Percentiles rank a stretch among this genome's conserved stretches.
phyloP scores from a whole-genome alignment of 257 asterid genomes.

The Lavandula angustifolia region DNA sequence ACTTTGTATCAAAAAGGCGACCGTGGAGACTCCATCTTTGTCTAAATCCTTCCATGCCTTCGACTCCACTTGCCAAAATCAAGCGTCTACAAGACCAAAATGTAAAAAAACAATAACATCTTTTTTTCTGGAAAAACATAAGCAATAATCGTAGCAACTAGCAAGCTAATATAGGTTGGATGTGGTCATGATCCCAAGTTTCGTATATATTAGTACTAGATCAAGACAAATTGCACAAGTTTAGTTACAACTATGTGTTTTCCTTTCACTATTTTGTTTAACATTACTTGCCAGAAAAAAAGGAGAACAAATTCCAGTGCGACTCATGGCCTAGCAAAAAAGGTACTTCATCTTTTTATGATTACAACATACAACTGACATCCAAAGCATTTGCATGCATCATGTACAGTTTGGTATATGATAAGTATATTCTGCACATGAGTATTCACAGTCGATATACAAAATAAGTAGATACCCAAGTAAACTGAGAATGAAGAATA shows the following conservation, averaged over 20 bases:
- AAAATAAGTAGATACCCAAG: background rate
- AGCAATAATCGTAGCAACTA: background rate
- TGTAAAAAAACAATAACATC: conserved; percentile 3
- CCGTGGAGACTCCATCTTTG: conserved; percentile 97
- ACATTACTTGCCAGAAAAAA: background rate
- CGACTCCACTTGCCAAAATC: conserved; percentile 92
- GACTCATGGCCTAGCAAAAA: background rate
- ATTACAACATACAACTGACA: too few relatives aligned
- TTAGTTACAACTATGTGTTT: background rate
- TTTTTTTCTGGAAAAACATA: background rate
- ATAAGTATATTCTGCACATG: background rate
- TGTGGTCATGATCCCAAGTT: background rate
- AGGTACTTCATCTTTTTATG: too few relatives aligned
- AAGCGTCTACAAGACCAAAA: conserved; percentile 50
- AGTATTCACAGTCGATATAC: background rate
- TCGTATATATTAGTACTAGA: background rate
- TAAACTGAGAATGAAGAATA: background rate
- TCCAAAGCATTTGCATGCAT: background rate
- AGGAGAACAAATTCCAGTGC: background rate
- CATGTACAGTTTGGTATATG: background rate
- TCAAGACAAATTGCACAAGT: background rate
- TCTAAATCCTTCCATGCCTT: conserved; percentile 88
- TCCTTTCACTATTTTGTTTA: background rate
- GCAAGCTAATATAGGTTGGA: background rate
- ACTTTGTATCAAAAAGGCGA: conserved; percentile 82